Evolutionary conservation across 106 monocot species (phyloP).

Genomic region (Apostasia shenzhenica): DNA sequence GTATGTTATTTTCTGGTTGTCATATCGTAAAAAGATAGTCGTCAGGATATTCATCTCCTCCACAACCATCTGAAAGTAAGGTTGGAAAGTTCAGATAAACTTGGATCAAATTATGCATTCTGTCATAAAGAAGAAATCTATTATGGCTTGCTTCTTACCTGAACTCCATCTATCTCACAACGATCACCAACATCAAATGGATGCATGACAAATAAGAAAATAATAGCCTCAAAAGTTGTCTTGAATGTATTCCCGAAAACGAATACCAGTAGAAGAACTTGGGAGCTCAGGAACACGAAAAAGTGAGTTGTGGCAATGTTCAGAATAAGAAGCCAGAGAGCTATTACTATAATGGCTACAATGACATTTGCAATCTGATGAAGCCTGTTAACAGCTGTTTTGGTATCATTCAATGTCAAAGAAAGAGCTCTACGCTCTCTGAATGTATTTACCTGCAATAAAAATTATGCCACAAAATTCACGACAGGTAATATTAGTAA

Average conservation of each 20-base stretch:
- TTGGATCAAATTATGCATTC: neutral
- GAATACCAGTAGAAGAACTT: conserved; percentile 63
- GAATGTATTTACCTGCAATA: conserved; percentile 72
- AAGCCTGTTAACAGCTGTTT: conserved; percentile 87
- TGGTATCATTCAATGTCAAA: conserved; percentile 79
- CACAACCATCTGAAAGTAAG: conserved; percentile 58
- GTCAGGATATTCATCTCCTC: conserved; percentile 96
- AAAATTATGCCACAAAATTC: neutral
- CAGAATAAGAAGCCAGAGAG: conserved; percentile 70
- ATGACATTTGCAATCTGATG: conserved; percentile 76
- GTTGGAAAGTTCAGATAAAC: neutral
- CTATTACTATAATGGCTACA: conserved; percentile 55
- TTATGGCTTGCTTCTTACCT: conserved; percentile 30
- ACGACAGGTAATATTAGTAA: neutral
- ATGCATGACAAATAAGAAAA: conserved; percentile 86
- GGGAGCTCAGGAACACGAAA: conserved; percentile 67
- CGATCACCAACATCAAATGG: conserved; percentile 95
- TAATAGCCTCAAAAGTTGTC: conserved; percentile 66
- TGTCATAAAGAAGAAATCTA: neutral
- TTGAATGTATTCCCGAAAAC: conserved; percentile 84
- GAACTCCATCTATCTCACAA: conserved; percentile 69
- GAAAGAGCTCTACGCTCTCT: conserved; percentile 77
- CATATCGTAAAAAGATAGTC: conserved; percentile 72
- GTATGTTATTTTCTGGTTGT: conserved; percentile 80
- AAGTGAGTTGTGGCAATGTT: conserved; percentile 62